phyloP scores from a whole-genome alignment of 2,329 filamentous ascomycete genomes.

The Aaosphaeria pasadenensis region DNA sequence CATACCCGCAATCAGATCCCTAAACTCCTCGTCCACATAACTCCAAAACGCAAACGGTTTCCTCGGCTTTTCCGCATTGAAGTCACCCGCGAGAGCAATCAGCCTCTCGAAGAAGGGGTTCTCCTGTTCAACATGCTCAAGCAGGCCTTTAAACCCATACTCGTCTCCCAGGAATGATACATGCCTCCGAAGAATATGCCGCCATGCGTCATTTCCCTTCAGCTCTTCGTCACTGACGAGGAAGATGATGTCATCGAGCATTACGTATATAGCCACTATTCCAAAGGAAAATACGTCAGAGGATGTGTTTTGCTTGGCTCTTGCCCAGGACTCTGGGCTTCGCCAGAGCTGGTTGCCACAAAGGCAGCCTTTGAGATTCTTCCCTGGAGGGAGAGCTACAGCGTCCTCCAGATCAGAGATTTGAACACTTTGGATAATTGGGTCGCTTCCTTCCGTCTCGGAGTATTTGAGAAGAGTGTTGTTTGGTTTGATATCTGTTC shows the following conservation, averaged over 20 bases:
- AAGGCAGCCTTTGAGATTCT: neutral
- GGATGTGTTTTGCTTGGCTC: neutral
- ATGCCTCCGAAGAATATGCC: neutral
- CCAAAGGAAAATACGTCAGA: neutral
- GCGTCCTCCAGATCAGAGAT: neutral
- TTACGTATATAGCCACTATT: neutral
- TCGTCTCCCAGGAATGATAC: neutral
- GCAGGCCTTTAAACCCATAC: neutral
- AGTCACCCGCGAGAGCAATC: neutral
- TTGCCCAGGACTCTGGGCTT: neutral
- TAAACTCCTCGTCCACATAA: neutral
- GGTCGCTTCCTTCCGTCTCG: neutral
- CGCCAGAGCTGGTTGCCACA: neutral
- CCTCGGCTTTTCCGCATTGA: neutral
- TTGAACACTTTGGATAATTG: neutral
- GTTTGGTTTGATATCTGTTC: neutral
- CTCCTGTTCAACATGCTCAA: neutral
- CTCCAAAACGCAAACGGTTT: neutral
- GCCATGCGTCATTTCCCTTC: no score
- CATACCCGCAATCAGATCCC: slow-evolving; percentile 23
- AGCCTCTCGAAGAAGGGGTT: neutral
- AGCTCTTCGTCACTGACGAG: neutral
- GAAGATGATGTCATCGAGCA: neutral
- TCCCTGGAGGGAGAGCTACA: neutral
- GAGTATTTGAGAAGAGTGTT: neutral